Percentiles rank a stretch among this genome's conserved stretches.
These are phyloP conservation scores for Deuterostichococcus epilithicus DNA, from an alignment of 139 green algal species.

Conservation along the genomic window DNA sequence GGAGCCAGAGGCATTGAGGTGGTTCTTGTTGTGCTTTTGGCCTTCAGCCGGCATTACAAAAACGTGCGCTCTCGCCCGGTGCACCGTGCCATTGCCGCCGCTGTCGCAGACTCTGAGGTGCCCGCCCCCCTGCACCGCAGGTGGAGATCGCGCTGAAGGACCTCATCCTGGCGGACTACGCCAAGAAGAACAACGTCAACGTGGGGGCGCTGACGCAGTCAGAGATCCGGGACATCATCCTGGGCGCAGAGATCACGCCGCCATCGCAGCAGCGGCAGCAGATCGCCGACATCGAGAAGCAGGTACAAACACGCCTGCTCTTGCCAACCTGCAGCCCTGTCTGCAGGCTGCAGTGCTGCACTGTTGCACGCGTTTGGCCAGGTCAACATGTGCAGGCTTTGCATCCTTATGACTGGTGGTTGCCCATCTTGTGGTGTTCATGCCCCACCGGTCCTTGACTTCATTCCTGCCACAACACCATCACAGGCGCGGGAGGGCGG, in stretches of 20 bases:
- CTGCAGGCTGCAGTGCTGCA: too few species aligned
- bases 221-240: slow-evolving; percentile 99
- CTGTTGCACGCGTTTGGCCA: too few species aligned
- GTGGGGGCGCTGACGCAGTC: slow-evolving; percentile 85
- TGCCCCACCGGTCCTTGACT: not conserved
- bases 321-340: too few species aligned
- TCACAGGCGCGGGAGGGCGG: slow-evolving; percentile 60
- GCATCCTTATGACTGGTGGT: too few species aligned
- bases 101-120: too few species aligned
- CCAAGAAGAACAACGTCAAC: slow-evolving; percentile 99
- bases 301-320: slow-evolving; percentile 38
- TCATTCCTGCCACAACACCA: not conserved
- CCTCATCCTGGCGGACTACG: slow-evolving; percentile 98
- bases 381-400: too few species aligned
- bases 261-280: slow-evolving; percentile 94
- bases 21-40: too few species aligned
- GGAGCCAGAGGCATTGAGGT: too few species aligned
- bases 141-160: slow-evolving; percentile 94
- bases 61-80: too few species aligned
- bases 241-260: slow-evolving; percentile 98
- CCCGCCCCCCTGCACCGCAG: slow-evolving; percentile 14
- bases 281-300: slow-evolving; percentile 99
- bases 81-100: too few species aligned
- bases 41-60: too few species aligned
- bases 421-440: not conserved